Conservation (phyloP, 805 yeast species). For the Candida mattraensis region DNA sequence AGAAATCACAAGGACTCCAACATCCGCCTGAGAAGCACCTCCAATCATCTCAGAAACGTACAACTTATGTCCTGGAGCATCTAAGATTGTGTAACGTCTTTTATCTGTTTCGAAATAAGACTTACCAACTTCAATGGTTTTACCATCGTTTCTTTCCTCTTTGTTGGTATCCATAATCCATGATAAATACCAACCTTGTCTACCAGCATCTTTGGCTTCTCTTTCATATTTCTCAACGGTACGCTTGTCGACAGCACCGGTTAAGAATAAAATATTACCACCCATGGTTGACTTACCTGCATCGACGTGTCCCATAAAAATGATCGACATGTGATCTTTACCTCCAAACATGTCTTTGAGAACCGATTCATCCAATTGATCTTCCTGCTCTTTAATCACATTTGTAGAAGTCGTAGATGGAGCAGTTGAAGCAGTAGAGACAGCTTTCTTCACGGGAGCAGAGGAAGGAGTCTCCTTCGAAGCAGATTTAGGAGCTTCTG, state of each 20-base stretch:
- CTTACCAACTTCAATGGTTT: slow-evolving; percentile 98
- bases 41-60: slow-evolving; percentile 99
- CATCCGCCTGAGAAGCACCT: slow-evolving; percentile 99
- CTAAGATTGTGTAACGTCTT: slow-evolving; percentile 96
- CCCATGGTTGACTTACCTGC: slow-evolving; percentile 99
- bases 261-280: slow-evolving; percentile 88
- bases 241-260: slow-evolving; percentile 98
- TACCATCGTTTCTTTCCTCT: slow-evolving; percentile 98
- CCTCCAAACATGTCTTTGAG: slow-evolving; percentile 95
- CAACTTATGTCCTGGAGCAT: slow-evolving; percentile 99
- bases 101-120: slow-evolving; percentile 97
- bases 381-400: slow-evolving; percentile 68
- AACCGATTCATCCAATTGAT: slow-evolving; percentile 79
- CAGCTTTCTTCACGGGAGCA: slow-evolving; percentile 41
- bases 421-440: neutral
- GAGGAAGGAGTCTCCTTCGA: slow-evolving; percentile 15
- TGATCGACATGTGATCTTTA: slow-evolving; percentile 94
- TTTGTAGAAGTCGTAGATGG: neutral
- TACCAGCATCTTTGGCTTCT: slow-evolving; percentile 98
- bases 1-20: slow-evolving; percentile 93
- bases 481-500: slow-evolving; percentile 20
- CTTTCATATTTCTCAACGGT: slow-evolving; percentile 97
- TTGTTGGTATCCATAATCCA: slow-evolving; percentile 99
- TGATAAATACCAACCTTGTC: slow-evolving; percentile 99
- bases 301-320: slow-evolving; percentile 99